Conservation (phyloP, 2,329 filamentous ascomycete genomes). For the Cladosporium phlei region DNA sequence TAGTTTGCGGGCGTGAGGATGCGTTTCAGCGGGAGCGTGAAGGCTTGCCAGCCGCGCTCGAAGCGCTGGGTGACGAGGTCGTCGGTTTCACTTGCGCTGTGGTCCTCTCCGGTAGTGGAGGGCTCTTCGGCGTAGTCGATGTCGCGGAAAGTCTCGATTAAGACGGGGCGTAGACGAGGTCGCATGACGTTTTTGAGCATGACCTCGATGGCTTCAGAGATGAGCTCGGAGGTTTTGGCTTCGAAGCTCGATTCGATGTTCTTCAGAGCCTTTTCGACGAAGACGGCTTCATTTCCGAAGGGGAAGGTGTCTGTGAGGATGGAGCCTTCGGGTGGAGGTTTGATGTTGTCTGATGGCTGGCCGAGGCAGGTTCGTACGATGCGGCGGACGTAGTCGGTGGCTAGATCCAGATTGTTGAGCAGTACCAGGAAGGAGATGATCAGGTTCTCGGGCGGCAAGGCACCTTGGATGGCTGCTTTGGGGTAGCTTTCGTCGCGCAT, state of each 20-base stretch:
- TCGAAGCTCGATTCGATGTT: constrained; percentile 68
- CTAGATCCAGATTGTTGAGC: constrained; percentile 91
- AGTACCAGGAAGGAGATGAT: constrained; percentile 86
- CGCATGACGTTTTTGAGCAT: constrained; percentile 86
- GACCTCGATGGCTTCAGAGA: constrained; percentile 78
- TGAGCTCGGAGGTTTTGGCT: constrained; percentile 72
- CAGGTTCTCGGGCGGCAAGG: constrained; percentile 78
- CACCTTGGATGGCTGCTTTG: constrained; percentile 69
- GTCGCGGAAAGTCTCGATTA: constrained; percentile 86
- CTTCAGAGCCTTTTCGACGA: constrained; percentile 64
- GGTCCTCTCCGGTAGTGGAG: constrained; percentile 48
- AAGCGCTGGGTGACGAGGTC: constrained; percentile 75
- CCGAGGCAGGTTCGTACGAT: constrained; percentile 69
- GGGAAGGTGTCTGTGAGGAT: constrained; percentile 62
- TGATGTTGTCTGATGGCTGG: constrained; percentile 11
- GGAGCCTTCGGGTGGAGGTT: constrained; percentile 19
- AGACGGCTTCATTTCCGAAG: constrained; percentile 67
- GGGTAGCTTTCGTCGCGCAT: constrained; percentile 97
- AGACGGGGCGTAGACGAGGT: constrained; percentile 73
- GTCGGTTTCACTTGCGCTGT: constrained; percentile 34
- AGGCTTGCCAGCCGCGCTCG: constrained; percentile 75
- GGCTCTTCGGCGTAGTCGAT: constrained; percentile 73
- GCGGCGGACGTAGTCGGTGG: constrained; percentile 82
- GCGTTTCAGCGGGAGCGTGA: constrained; percentile 79
- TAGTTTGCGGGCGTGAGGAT: constrained; percentile 76